Base-by-base conservation (phyloP, 129 eudicot genomes). In the Dittrichia graveolens region DNA sequence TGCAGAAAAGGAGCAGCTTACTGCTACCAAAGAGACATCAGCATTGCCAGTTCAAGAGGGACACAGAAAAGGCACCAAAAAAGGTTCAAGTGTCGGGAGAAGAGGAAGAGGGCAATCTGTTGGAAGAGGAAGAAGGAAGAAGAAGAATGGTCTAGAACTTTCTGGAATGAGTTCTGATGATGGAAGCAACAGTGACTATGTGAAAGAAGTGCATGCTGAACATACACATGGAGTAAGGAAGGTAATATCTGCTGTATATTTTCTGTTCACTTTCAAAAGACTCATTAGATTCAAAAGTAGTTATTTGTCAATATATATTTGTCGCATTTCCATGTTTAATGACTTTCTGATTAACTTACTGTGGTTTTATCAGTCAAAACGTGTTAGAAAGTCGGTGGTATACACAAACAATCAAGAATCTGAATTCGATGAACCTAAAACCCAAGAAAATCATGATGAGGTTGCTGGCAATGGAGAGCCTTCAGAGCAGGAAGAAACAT, bases 361-460 rank as follows among this genome's bases (percentile, higher is more conserved):
- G 71, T 66, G 71, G 65, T 74, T 65, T 55, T 81, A 61, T 40
- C 88, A 88, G 97, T 88, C 96, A 31, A 85, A 71, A 52, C 84
- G 97, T 7, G 67, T 73, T 72, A 84, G 88, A 64, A 91, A 86
- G 89, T 47, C 66, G 10, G 91, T 86, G 69, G 77, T 68, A 37
- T 83, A 84, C 58, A 24, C 63, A 44, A 44, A 72, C 38, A 49
- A 75, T 79, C 87, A 61, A 41, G 81, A 86, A 47, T 61, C 60
- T 14, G 83, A 77, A 39, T 7, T 9, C 2, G 89, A 83, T 61
- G 74, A 79, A 35, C 40, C 67, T 24, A 54, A 42, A 48, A 7
- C 55, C 31, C 53, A 13, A 31, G 55, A 77, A 62, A 73, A 57
- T 73, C 37, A 34, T 24, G 81, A 65, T 55, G 58, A 65, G 54